Percentiles rank a stretch among this genome's conserved stretches.
These are phyloP conservation scores for Prunus mongolica DNA, from an alignment of 306 rosid species.

Conservation along the genomic window DNA sequence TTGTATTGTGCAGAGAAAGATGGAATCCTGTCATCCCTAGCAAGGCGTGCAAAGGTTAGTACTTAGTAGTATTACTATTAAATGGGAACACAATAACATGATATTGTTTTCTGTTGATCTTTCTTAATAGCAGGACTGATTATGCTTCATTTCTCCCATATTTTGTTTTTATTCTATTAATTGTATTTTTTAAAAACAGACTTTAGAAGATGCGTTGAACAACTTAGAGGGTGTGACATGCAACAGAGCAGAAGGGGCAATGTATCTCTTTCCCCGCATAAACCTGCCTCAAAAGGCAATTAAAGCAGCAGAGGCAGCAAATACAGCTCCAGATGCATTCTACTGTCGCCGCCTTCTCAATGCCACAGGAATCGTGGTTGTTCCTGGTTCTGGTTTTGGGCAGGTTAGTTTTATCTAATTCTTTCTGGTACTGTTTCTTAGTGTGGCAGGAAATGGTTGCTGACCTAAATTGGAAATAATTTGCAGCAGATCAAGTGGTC, in stretches of 20 bases:
- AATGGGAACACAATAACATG: background rate
- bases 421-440: background rate
- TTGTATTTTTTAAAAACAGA: constrained; percentile 22
- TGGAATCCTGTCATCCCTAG: constrained; percentile 73
- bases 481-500: background rate
- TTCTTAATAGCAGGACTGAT: background rate
- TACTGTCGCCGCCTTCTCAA: constrained; percentile 67
- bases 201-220: constrained; percentile 70
- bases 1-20: constrained; percentile 65
- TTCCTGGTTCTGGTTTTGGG: constrained; percentile 93
- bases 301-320: constrained; percentile 67
- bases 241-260: constrained; percentile 92
- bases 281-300: constrained; percentile 66
- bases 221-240: constrained; percentile 78
- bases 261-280: constrained; percentile 78
- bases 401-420: constrained; percentile 50
- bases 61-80: constrained; percentile 24
- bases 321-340: constrained; percentile 66
- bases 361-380: constrained; percentile 81
- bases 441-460: background rate
- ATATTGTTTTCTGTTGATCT: background rate
- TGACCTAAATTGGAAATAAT: background rate
- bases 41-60: constrained; percentile 90
- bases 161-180: too few relatives aligned
- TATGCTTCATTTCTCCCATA: too few relatives aligned